Evolutionary conservation across 2,329 filamentous ascomycete genomes (phyloP).

Genomic region (Botrytis galanthina): DNA sequence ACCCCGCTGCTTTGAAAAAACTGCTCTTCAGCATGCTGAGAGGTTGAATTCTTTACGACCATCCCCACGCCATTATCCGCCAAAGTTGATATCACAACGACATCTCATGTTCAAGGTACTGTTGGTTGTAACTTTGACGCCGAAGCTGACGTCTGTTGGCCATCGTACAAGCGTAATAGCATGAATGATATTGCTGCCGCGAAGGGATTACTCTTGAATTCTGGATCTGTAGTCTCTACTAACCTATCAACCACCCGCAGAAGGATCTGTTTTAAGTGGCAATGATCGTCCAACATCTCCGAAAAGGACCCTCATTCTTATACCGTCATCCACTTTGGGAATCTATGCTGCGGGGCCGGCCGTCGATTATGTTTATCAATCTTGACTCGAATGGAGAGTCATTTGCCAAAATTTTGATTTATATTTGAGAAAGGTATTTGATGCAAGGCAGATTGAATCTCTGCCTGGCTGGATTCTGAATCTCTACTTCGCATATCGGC

Average conservation of each 20-base stretch:
- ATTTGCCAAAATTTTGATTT: not conserved
- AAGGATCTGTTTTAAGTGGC: not conserved
- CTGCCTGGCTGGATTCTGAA: not conserved
- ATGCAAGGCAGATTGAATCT: not conserved
- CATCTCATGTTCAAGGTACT: not conserved
- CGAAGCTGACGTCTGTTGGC: not conserved
- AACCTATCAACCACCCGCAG: not conserved
- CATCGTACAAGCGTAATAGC: not conserved
- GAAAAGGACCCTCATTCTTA: not conserved
- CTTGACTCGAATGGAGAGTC: not conserved
- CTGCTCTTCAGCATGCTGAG: not conserved
- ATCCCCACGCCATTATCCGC: not conserved
- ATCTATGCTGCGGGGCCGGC: not conserved
- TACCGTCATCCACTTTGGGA: not conserved
- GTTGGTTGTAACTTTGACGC: not conserved
- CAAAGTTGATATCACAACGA: constrained; percentile 4
- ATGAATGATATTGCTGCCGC: constrained; percentile 7
- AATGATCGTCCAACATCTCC: not conserved
- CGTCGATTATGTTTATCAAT: not conserved
- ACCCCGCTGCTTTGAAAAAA: not conserved
- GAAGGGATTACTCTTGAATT: not conserved
- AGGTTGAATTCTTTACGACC: not conserved
- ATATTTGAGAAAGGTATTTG: not conserved
- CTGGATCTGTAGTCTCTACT: not conserved
- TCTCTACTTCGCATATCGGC: not conserved